Evolutionary conservation across 345 rosid species (phyloP).

Genomic region (Cochlearia excelsa): DNA sequence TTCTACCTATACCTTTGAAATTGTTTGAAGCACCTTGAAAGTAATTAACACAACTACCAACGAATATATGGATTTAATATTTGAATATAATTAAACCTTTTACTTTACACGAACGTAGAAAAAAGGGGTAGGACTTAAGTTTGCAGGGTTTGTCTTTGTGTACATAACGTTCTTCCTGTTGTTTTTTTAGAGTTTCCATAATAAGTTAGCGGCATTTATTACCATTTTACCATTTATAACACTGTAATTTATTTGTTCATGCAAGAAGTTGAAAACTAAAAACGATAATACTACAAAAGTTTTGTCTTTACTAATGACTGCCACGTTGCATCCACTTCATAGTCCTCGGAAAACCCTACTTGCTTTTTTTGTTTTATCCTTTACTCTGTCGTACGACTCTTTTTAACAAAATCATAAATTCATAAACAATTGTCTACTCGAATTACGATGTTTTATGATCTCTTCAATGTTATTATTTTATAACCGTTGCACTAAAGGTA

Average conservation of each 20-base stretch:
- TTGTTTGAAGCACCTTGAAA: conserved; percentile 6
- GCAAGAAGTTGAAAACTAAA: background rate
- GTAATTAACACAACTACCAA: background rate
- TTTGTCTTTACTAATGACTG: conserved; percentile 5
- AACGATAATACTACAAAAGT: background rate
- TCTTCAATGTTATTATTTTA: too few relatives aligned
- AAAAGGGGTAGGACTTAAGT: background rate
- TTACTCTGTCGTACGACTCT: background rate
- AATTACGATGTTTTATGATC: too few relatives aligned
- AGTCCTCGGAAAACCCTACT: conserved; percentile 1
- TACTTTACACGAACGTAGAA: conserved; percentile 9
- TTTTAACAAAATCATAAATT: too few relatives aligned
- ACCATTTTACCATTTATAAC: background rate
- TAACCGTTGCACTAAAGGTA: too few relatives aligned
- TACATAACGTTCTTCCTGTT: conserved; percentile 14
- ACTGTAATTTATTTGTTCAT: conserved; percentile 2
- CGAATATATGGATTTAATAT: too few relatives aligned
- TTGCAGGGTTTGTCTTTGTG: conserved; percentile 10
- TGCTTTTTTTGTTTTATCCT: background rate
- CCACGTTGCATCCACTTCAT: conserved; percentile 14
- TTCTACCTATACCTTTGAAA: background rate
- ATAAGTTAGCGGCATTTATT: conserved; percentile 8
- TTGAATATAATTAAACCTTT: background rate
- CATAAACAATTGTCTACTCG: too few relatives aligned
- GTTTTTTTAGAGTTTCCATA: conserved; percentile 7